Conservation (phyloP, 306 rosid genomes). For the Vicia villosa region DNA sequence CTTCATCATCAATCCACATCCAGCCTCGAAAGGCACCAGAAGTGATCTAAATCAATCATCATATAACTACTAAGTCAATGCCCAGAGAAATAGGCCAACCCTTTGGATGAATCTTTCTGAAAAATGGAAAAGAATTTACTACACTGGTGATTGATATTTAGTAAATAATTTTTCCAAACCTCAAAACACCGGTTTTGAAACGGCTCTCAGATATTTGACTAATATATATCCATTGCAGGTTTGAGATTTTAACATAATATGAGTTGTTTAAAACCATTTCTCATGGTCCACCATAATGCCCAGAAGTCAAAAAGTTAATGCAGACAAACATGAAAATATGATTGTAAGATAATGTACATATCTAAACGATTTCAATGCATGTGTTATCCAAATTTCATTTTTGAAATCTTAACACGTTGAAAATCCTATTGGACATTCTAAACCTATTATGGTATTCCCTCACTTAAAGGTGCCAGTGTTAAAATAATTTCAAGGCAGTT, state of each 20-base stretch:
- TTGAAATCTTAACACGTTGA: background rate
- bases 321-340: background rate
- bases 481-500: background rate
- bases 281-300: background rate
- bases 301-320: constrained; percentile 16
- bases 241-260: background rate
- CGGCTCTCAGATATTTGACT: constrained; percentile 29
- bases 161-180: constrained; percentile 1
- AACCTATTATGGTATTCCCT: constrained; percentile 16
- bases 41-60: background rate
- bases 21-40: background rate
- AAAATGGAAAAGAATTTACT: constrained; percentile 9
- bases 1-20: constrained; percentile 22
- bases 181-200: constrained; percentile 10
- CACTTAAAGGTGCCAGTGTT: background rate
- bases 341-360: constrained; percentile 9
- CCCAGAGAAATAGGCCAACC: background rate
- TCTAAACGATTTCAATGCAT: background rate
- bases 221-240: constrained; percentile 21
- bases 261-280: background rate
- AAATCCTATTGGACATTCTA: constrained; percentile 20
- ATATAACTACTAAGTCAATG: background rate
- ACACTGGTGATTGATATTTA: background rate
- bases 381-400: constrained; percentile 26
- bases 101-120: constrained; percentile 6